Percentiles rank a stretch among this genome's conserved stretches.
These are phyloP conservation scores for Suillus subalutaceus DNA, from an alignment of 768 basidiomycete species.

Conservation along the genomic window DNA sequence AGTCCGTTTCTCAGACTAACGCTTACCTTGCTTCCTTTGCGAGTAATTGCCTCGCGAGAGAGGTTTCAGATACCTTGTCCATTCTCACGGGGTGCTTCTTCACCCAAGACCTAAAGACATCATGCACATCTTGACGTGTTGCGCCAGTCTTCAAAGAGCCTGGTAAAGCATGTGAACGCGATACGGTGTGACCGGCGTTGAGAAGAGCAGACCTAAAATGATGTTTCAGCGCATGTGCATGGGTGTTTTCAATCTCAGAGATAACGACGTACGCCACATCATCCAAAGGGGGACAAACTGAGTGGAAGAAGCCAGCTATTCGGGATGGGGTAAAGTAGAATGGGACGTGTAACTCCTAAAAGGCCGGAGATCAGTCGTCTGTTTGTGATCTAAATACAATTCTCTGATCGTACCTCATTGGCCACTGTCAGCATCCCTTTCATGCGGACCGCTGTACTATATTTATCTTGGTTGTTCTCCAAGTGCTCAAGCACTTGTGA, in stretches of 20 bases:
- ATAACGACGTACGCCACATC: slow-evolving; percentile 66
- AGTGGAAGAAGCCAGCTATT: slow-evolving; percentile 82
- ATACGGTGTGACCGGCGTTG: slow-evolving; percentile 81
- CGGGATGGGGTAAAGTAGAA: slow-evolving; percentile 90
- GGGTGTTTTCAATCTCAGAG: not conserved
- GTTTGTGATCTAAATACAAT: not conserved
- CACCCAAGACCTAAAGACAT: slow-evolving; percentile 85
- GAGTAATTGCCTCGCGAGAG: slow-evolving; percentile 73
- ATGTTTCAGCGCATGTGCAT: not conserved
- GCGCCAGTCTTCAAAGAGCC: slow-evolving; percentile 94
- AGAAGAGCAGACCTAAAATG: slow-evolving; percentile 79
- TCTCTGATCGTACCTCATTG: slow-evolving; percentile 62
- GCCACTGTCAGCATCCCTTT: slow-evolving; percentile 95
- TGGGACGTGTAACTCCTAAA: slow-evolving; percentile 71
- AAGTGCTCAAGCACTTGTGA: slow-evolving; percentile 75
- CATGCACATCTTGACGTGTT: slow-evolving; percentile 68
- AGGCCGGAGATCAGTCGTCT: slow-evolving; percentile 5
- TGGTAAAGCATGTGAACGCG: slow-evolving; percentile 86
- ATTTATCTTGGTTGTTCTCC: slow-evolving; percentile 59
- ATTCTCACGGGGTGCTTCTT: slow-evolving; percentile 80
- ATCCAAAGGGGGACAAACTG: slow-evolving; percentile 71
- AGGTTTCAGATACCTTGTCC: slow-evolving; percentile 76
- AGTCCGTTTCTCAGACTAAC: not conserved
- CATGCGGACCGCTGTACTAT: slow-evolving; percentile 84
- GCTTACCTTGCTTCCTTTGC: slow-evolving; percentile 68